phyloP scores from a whole-genome alignment of 202 grass and related monocot species.

The Bolboschoenoplectus hybrid region DNA sequence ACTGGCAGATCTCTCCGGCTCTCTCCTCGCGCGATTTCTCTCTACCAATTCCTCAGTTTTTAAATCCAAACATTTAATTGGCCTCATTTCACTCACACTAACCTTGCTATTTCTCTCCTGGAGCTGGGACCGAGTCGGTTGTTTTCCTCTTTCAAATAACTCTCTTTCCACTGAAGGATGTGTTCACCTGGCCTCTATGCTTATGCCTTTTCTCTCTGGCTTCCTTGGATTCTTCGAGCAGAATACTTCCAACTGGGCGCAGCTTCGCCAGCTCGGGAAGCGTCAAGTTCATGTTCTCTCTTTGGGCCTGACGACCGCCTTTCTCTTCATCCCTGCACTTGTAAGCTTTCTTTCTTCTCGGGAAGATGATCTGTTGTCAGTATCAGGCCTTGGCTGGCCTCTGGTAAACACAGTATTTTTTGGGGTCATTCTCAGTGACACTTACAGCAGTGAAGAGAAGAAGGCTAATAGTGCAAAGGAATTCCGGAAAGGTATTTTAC shows the following conservation, averaged over 20 bases:
- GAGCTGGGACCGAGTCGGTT: conserved; percentile 50
- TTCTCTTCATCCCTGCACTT: conserved; percentile 65
- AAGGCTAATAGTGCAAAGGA: conserved; percentile 43
- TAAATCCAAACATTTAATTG: conserved; percentile 39
- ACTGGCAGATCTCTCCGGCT: conserved; percentile 56
- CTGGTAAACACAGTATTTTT: conserved; percentile 71
- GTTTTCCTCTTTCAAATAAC: conserved; percentile 43
- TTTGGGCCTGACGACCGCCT: conserved; percentile 57
- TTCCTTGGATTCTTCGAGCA: conserved; percentile 66
- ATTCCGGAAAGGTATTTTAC: conserved; percentile 62
- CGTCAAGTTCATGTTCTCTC: conserved; percentile 54
- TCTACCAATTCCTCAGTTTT: conserved; percentile 55
- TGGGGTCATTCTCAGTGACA: conserved; percentile 57
- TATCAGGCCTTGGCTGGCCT: conserved; percentile 58
- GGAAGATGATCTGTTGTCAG: conserved; percentile 25
- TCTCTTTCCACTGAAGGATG: conserved; percentile 43
- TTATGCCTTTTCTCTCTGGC: conserved; percentile 64
- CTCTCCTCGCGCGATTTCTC: conserved; percentile 57
- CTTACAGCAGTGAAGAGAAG: conserved; percentile 50
- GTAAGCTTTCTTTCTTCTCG: conserved; percentile 48
- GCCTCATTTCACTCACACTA: conserved; percentile 44
- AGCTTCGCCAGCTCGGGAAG: conserved; percentile 51
- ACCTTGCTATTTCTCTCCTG: conserved; percentile 40
- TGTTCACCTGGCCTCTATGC: conserved; percentile 43
- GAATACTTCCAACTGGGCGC: conserved; percentile 36